Evolutionary conservation across 805 yeast genomes (phyloP), one percentile per base, ranked within the genome.

Genomic region (Saturnispora serradocipensis): DNA sequence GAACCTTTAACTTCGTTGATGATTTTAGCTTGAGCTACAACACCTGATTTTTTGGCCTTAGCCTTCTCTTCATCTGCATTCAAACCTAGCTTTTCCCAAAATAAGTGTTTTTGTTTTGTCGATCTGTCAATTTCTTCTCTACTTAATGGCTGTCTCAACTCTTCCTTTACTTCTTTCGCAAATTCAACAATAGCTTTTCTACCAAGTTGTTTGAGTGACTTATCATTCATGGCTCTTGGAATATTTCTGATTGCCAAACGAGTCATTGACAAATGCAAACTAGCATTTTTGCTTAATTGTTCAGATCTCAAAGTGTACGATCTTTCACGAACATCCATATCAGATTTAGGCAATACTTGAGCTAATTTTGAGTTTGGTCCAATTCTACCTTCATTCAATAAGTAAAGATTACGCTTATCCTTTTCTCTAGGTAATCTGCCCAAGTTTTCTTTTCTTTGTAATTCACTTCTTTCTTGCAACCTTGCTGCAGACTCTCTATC

Each of bases 121-220:
- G 98, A 89, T 62, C 98, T 80, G 50, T 72, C 75, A 20, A 86
- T 69, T 71, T 93, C 99, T 67, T 93, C 99, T 67, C 88, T 87
- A 36, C 88, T 83, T 51, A 93, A 73, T 8, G 95, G 86, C 60
- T 88, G 96, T 70, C 99, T 82, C 51, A 72, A 67, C 4, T 72
- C 82, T 40, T 80, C 77, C 60, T 78, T 84, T 6, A 87, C 97
- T 64, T 91, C 97, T 20, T 80, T 86, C 13, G 98, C 97, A 71
- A 91, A 93, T 61, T 85, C 85, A 22, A 93, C 97, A 53, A 93
- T 88, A 1, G 96, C 97, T 65, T 88, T 87, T 67, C 99, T 83
- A 39, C 95, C 97, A 47, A 93, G 73, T 1, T 95, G 95, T 64
- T 93, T 93, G 60, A 93, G 73, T 0, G 95, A 82, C 67, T 87